phyloP scores from a whole-genome alignment of 176 grass and related monocot species.

The Neostapfia colusana region DNA sequence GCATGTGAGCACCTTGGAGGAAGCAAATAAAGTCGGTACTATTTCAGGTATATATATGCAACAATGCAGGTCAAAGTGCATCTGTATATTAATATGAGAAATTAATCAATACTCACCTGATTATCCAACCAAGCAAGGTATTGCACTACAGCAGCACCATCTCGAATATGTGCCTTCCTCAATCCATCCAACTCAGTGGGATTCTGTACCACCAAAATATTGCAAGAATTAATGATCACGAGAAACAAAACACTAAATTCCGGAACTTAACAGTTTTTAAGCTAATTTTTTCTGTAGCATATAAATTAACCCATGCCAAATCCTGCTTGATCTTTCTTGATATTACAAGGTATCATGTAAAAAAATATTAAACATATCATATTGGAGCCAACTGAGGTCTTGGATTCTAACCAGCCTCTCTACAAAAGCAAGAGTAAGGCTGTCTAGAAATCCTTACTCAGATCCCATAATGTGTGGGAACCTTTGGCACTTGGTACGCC shows the following conservation, averaged over 20 bases:
- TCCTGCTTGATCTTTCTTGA: neutral
- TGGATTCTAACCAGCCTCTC: no score
- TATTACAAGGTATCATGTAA: neutral
- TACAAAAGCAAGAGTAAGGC: no score
- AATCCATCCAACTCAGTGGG: conserved; percentile 76
- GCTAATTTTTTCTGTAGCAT: conserved; percentile 3
- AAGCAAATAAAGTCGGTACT: conserved; percentile 20
- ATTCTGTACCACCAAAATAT: conserved; percentile 60
- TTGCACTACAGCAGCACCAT: conserved; percentile 90
- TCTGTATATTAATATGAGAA: neutral
- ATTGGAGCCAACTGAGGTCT: neutral
- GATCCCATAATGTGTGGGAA: no score
- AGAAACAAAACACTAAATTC: conserved; percentile 9
- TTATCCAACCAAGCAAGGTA: conserved; percentile 92
- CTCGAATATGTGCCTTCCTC: conserved; percentile 91
- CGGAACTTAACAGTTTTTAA: conserved; percentile 6
- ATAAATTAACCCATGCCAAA: neutral
- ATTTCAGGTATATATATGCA: neutral
- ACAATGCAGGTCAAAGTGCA: neutral
- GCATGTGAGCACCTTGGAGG: neutral
- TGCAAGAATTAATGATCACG: conserved; percentile 28
- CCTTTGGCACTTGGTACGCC: no score
- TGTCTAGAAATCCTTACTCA: no score
- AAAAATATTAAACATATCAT: neutral
- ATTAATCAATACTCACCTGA: conserved; percentile 55